Percentiles rank a stretch among this genome's conserved stretches.
Evolutionary conservation across 2,329 filamentous ascomycete genomes (phyloP).

Genomic region (Ascochyta rabiei): DNA sequence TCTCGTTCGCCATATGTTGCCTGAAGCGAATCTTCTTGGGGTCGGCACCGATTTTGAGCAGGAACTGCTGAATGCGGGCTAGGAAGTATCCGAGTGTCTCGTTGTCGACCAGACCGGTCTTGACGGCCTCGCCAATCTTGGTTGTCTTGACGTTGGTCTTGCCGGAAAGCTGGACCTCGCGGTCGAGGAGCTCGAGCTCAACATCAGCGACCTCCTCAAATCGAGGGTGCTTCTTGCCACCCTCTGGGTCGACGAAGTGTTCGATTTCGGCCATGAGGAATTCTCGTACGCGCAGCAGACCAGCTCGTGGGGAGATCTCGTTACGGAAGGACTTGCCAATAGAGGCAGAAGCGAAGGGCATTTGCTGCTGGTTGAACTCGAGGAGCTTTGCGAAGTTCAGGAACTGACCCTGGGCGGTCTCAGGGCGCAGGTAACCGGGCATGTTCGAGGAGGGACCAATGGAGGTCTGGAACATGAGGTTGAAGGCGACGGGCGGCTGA

Average conservation of each 20-base stretch:
- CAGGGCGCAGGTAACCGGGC: conserved; percentile 69
- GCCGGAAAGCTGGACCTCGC: conserved; percentile 83
- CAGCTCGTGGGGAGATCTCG: conserved; percentile 91
- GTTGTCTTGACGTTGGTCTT: conserved; percentile 77
- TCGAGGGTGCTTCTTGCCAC: conserved; percentile 90
- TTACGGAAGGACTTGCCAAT: conserved; percentile 99
- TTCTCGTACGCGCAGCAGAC: conserved; percentile 91
- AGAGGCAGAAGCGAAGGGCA: conserved; percentile 96
- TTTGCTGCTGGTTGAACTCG: conserved; percentile 91
- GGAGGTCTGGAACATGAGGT: conserved; percentile 97
- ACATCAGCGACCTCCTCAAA: conserved; percentile 86
- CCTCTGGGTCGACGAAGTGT: conserved; percentile 93
- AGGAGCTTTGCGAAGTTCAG: conserved; percentile 95
- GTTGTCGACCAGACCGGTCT: conserved; percentile 85
- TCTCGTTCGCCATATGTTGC: conserved; percentile 92
- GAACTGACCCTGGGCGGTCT: conserved; percentile 98
- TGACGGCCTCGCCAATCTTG: conserved; percentile 84
- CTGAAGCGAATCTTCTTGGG: conserved; percentile 89
- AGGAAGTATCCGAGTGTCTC: conserved; percentile 98
- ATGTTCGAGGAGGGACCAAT: conserved; percentile 91
- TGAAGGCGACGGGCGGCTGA: conserved; percentile 85
- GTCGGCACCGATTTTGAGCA: conserved; percentile 87
- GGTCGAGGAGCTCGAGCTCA: conserved; percentile 83
- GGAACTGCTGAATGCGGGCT: conserved; percentile 89
- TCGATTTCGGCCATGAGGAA: conserved; percentile 99